A percentile compares a stretch with the other conserved stretches of the same genome.
phyloP scores from a whole-genome alignment of 177 flowering plant genomes.

The Telopea speciosissima region DNA sequence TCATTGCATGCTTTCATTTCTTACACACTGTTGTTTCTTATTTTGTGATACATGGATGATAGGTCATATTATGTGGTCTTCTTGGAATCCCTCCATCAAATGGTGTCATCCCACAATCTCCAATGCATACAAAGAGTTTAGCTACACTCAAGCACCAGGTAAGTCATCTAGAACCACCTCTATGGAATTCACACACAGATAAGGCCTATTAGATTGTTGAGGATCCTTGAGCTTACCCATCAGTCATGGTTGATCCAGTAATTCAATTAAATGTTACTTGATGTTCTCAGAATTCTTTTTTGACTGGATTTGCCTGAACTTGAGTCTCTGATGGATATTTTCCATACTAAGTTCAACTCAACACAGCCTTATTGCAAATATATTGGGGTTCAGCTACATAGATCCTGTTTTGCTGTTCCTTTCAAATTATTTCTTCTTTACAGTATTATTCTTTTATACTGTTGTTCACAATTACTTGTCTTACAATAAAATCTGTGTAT shows the following conservation, averaged over 20 bases:
- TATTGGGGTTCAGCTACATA: too few species aligned
- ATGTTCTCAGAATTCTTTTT: neutral
- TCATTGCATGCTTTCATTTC: neutral
- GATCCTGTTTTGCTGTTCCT: too few species aligned
- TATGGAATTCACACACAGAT: neutral
- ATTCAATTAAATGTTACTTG: neutral
- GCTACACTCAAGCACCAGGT: slow-evolving; percentile 99
- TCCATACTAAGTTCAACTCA: too few species aligned
- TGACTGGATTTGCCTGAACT: neutral
- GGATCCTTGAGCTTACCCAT: neutral
- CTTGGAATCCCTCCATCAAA: slow-evolving; percentile 96
- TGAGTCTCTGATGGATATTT: neutral
- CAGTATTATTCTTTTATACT: too few species aligned
- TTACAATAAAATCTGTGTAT: neutral
- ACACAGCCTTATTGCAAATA: too few species aligned
- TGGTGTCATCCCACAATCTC: slow-evolving; percentile 99
- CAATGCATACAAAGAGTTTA: slow-evolving; percentile 98
- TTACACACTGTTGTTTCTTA: neutral
- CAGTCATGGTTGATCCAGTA: neutral
- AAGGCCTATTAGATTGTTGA: neutral
- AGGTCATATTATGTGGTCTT: slow-evolving; percentile 91
- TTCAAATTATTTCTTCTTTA: too few species aligned
- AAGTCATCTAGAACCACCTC: slow-evolving; percentile 3
- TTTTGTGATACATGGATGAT: slow-evolving; percentile 10
- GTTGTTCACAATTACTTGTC: neutral